Evolutionary conservation across 2,329 filamentous ascomycete species (phyloP), one percentile per base, ranked within the genome.

Genomic region (Stagonosporopsis rhizophila): DNA sequence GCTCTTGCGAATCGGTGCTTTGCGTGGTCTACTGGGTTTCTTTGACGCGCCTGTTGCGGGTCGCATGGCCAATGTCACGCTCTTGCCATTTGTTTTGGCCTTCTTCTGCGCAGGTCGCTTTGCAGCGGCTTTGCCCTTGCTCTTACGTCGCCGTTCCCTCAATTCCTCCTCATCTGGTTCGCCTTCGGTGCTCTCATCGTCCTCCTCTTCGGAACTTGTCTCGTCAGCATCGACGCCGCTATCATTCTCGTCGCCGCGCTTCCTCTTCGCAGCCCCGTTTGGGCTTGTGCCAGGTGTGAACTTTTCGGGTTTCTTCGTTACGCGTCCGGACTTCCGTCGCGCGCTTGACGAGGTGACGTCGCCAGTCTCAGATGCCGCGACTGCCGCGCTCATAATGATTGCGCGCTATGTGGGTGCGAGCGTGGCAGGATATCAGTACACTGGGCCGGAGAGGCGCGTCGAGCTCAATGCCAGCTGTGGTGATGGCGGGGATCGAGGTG

Each of bases 21-120:
- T 85, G 65, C 81, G 67, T 53, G 72, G 67, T 51, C 69, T 81
- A 39, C 79, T 75, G 34, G 77, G 27, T 54, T 78, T 79, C 66
- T 75, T 79, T 30, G 74, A 72, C 62, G 77, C 77, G 51, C 51
- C 56, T 6, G 60, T 58, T 38, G 77, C 74, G 6, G 82, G 81
- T 22, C 85, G 80, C 44, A 87, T 81, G 12, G 86, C 84, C 45
- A 88, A 75, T 58, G 79, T 81, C 40, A 77, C 62, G 9, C 76
- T 79, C 56, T 81, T 80, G 46, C 80, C 79, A 61, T 82, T 80
- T 25, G 82, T 83, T 72, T 83, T 87, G 35, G 82, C 75, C 71
- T 86, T 81, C 60, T 84, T 85, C 62, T 75, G 70, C 34, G 72
- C 75, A 9, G 82, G 80, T 41, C 82, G 71, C 48, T 64, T 68